Evolutionary conservation across 164 flowering plant genomes (phyloP), one percentile per base, ranked within the genome.

Genomic region (Paratinospora sagittata): DNA sequence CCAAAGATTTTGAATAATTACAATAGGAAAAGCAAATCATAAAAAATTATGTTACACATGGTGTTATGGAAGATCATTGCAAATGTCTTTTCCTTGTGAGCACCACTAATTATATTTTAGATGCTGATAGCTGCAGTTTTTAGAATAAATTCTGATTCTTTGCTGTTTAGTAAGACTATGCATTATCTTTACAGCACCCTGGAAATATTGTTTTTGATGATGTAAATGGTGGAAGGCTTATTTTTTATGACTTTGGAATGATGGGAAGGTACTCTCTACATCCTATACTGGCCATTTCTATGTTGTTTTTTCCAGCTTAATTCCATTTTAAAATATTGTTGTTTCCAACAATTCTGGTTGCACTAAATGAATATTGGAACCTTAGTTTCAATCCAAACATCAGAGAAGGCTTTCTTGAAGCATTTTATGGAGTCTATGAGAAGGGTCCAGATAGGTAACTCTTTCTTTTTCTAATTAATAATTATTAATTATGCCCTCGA

Each of bases 131-230:
- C 41, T 39, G 0, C 66, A 8, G 19, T 62, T 41, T 41, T 27
- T 70, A 13, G 58, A 45, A 26, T 68, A 8, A 24, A n/a, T 71
- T 27, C 9, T 10, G 9, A 17, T 7, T 27, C 27, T 23, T 11
- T 9, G 45, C 5, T n/a, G 65, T 39, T 21, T 57, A 2, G 6
- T 49, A 84, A 93, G 94, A 90, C 76, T 93, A 92, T 68, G 95
- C 19, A 21, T 69, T 43, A 30, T 30, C 34, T 30, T 30, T 79
- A 81, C 86, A 92, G 97, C 99, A 95, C 78, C 99, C 99, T 72
- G 99, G 97, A 76, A 95, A 95, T 82, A 95, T 95, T 81, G 99
- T 96, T 70, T 96, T 91, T 26, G 98, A 92, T 84, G 99, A 95
- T 87, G 90, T 89, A 49, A 95, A 95, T 86, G 98, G 99, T 66